Base-by-base conservation (phyloP, 164 flowering plant species). In the Nelumbo lutea region DNA sequence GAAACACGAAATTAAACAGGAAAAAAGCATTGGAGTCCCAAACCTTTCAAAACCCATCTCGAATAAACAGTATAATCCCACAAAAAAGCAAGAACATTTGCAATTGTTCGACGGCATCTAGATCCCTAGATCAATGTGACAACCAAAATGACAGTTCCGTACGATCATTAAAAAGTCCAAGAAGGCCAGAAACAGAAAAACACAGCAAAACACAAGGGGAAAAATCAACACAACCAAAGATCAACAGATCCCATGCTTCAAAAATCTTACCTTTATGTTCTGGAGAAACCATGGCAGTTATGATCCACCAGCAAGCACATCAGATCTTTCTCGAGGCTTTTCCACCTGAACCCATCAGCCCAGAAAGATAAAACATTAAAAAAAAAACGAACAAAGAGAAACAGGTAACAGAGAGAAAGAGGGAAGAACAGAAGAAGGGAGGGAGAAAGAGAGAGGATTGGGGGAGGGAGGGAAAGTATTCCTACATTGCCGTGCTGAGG, bases 271-370 rank as follows among this genome's bases (percentile, higher is more conserved):
- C 82, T 75, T 66, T 65, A 68, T 71, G 68, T 43, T 69, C 78
- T 67, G 67, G 67, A 67, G 79, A 72, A 74, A 79, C 73, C 76
- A 69, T 75, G 83, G 46, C 72, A 72, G 63, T 72, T 64, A 61
- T 67, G 77, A 77, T 80, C 78, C 75, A 68, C 75, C 59, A 62
- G 68, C 70, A 53, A 65, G 79, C 67, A 75, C 84, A 81, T 81
- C 78, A 79, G 82, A 78, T 79, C 82, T 61, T 64, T 71, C 78
- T 68, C 72, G 59, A 48, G 55, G 51, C 41, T 50, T 69, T 43
- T 69, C 46, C 2, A 8, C 72, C 72, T 69, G 61, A 42, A 58
- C 55, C 11, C 66, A 64, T 46, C 65, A 62, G 2, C 61, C 42
- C 42, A 39, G 3, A 38, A 9, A 59, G 27, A 27, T 27, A 27